A percentile compares a stretch with the other conserved stretches of the same genome.
phyloP scores from a whole-genome alignment of 805 yeast genomes.

The Pichia exigua region DNA sequence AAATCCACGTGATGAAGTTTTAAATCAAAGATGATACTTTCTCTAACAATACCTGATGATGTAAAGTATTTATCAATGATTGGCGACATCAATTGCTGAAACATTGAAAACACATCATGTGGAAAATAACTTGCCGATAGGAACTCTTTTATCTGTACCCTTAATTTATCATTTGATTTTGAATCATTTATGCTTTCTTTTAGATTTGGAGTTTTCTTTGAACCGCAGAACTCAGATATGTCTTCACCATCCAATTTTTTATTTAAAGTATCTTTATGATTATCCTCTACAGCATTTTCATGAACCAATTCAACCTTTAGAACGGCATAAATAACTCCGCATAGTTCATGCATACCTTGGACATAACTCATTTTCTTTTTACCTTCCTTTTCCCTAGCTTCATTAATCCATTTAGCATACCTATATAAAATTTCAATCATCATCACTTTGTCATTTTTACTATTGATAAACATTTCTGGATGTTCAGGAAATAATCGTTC shows the following conservation, averaged over 20 bases:
- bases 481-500: constrained; percentile 43
- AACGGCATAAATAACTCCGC: constrained; percentile 40
- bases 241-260: constrained; percentile 4
- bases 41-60: constrained; percentile 35
- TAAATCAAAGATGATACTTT: constrained; percentile 41
- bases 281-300: not conserved
- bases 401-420: constrained; percentile 40
- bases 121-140: constrained; percentile 31
- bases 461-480: constrained; percentile 25
- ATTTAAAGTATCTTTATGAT: not conserved
- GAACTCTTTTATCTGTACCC: constrained; percentile 31
- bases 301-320: constrained; percentile 31
- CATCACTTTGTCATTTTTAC: constrained; percentile 17
- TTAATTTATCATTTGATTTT: constrained; percentile 16
- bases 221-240: constrained; percentile 14
- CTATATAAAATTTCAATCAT: constrained; percentile 38
- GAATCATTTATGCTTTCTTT: constrained; percentile 4
- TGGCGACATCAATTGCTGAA: constrained; percentile 31
- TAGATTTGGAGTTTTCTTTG: constrained; percentile 1
- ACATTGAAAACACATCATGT: constrained; percentile 28
- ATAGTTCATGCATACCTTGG: constrained; percentile 49
- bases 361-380: constrained; percentile 25
- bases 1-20: constrained; percentile 41
- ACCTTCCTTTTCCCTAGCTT: not conserved
- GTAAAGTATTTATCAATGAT: constrained; percentile 31